Base-by-base conservation (phyloP, 768 basidiomycete genomes). In the Agaricus sinodeliciosus region DNA sequence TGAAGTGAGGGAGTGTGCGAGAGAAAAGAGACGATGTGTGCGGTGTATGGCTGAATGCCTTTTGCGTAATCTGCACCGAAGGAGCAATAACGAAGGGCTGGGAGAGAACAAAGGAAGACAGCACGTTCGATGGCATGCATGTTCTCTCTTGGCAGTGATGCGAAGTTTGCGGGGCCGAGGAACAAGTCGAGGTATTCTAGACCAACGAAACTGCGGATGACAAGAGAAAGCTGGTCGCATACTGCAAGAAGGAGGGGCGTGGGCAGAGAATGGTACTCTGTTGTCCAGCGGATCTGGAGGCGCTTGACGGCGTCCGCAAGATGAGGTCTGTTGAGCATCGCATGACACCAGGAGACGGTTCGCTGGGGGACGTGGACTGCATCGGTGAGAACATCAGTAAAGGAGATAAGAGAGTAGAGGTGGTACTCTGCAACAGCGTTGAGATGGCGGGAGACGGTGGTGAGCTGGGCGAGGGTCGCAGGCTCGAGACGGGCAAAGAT, bases 161-260 rank as follows among this genome's bases (percentile, higher is more conserved):
- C 60, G 18, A 68, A 59, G 58, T 77, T 77, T 37, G 74, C 73
- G 13, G 74, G 74, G 1, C 75, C 76, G 15, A 80, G 70, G 51
- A 69, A 72, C 31, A 85, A 66, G 46, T 84, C 84, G 52, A 85
- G 73, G 6, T 73, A 72, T 56, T 83, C 79, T 55, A 84, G 72
- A 37, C 61, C 66, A 13, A 57, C 53, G 5, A 77, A 65, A n/a
- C 52, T 56, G 26, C 60, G 68, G 26, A 81, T 60, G 37, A 66
- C 65, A 31, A 65, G 56, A 4, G 67, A 64, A 35, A 82, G 68
- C 22, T 65, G 66, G 9, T 70, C 69, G 40, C 78, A 72, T 36
- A 74, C 67, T 34, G 61, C 56, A 44, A 66, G 61, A 44, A 81
- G 67, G 46, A 64, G 58, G 59, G 62, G 40, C 43, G 61, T 57